Evolutionary conservation across 2,329 filamentous ascomycete species (phyloP).

Genomic region (Byssothecium circinans): DNA sequence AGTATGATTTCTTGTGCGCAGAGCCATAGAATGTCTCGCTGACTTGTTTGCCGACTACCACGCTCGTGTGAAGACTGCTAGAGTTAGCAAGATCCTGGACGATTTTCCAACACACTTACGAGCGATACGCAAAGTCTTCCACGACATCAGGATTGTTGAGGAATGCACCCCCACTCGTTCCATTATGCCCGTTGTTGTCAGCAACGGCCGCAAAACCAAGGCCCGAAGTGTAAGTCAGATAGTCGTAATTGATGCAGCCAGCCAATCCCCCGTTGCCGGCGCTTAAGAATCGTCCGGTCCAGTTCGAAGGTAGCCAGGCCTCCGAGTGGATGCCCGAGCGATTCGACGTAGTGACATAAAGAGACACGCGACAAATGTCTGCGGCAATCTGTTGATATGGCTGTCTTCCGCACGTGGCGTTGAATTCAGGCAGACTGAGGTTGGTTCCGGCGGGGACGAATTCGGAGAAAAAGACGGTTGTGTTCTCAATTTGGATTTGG

Average conservation of each 20-base stretch:
- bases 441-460: conserved; percentile 47
- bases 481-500: conserved; percentile 35
- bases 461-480: conserved; percentile 42
- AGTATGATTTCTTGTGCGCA: conserved; percentile 42
- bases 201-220: conserved; percentile 46
- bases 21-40: conserved; percentile 43
- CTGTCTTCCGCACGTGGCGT: conserved; percentile 43
- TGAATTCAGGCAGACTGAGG: conserved; percentile 42
- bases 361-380: conserved; percentile 46
- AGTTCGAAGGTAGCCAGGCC: conserved; percentile 48
- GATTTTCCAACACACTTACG: conserved; percentile 17
- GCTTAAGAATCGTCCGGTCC: conserved; percentile 41
- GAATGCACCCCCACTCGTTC: conserved; percentile 50
- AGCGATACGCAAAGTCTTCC: conserved; percentile 51
- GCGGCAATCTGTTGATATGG: conserved; percentile 34
- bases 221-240: conserved; percentile 42
- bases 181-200: conserved; percentile 49
- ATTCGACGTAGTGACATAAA: conserved; percentile 45
- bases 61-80: conserved; percentile 16
- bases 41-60: conserved; percentile 41
- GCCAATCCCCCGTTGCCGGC: conserved; percentile 47
- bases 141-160: conserved; percentile 47
- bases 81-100: not conserved
- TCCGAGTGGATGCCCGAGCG: conserved; percentile 48
- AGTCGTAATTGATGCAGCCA: conserved; percentile 45